Base-by-base conservation (phyloP, 768 basidiomycete genomes). In the Pisolithus marmoratus region DNA sequence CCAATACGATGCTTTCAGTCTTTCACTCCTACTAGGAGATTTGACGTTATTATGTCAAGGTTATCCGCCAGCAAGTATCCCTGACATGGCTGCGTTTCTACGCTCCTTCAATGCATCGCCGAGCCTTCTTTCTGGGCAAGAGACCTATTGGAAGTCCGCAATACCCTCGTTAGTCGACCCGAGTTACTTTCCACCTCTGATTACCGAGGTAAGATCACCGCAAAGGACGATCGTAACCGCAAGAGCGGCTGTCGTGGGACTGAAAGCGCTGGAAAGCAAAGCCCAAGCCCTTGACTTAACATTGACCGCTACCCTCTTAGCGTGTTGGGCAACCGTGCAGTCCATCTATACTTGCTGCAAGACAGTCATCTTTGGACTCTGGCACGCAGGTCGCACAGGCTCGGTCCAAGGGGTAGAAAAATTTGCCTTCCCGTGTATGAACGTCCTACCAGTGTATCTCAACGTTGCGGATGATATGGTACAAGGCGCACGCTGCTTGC, bases 1-100 rank as follows among this genome's bases (percentile, higher is more conserved):
- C 62, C 77, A 77, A 60, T 78, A 77, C 56, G 77, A 78, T 46
- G 77, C 74, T 7, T 72, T 74, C 73, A 75, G 74, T 57, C 60
- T 78, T 27, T 65, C 58, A 24, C 62, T 77, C 22, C 56, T 78
- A 12, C 46, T 74, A 2, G 61, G 72, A 47, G 74, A 77, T 51
- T 65, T 78, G n/a, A 56, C 62, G 12, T 55, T 59, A 5, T 31
- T 74, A 15, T 78, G 75, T 56, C 51, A 54, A 5, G 68, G 63
- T 5, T 48, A 53, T 17, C 51, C 54, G 14, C 60, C 68, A 8
- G 48, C 45, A 19, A 60, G 58, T 34, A 57, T 61, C 2, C 59
- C 59, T 34, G 61, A 71, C 48, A 38, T 67, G 34, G 51, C 47
- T 20, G 48, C 60, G 8, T 75, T 74, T 57, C 53, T 68, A 31